Conservation (phyloP, 2,329 filamentous ascomycete genomes). For the Hyphodiscus sp. region DNA sequence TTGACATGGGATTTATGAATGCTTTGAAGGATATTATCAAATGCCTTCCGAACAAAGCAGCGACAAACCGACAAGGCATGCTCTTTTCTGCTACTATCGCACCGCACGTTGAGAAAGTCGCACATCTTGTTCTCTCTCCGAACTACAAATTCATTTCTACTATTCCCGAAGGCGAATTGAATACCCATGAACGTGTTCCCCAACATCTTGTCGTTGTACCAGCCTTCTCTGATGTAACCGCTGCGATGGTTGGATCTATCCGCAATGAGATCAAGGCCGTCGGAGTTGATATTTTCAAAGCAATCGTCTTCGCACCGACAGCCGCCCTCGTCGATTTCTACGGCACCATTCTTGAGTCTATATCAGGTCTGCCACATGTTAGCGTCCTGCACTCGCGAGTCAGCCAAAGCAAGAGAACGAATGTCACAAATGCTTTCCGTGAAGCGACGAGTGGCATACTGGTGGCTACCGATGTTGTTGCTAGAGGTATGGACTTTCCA, state of each 20-base stretch:
- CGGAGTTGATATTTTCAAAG: slow-evolving; percentile 64
- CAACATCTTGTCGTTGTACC: slow-evolving; percentile 65
- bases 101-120: slow-evolving; percentile 71
- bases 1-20: slow-evolving; percentile 81
- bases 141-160: slow-evolving; percentile 88
- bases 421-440: slow-evolving; percentile 67
- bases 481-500: slow-evolving; percentile 79
- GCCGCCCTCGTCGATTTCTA: slow-evolving; percentile 66
- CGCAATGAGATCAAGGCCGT: slow-evolving; percentile 49
- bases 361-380: slow-evolving; percentile 26
- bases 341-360: slow-evolving; percentile 43
- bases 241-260: slow-evolving; percentile 70
- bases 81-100: slow-evolving; percentile 95
- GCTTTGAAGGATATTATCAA: slow-evolving; percentile 56
- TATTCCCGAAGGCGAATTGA: slow-evolving; percentile 72
- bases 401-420: slow-evolving; percentile 61
- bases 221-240: slow-evolving; percentile 70
- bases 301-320: slow-evolving; percentile 87
- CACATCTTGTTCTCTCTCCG: slow-evolving; percentile 67
- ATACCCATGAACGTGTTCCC: slow-evolving; percentile 78
- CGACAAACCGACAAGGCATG: slow-evolving; percentile 76
- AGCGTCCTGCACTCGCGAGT: slow-evolving; percentile 70
- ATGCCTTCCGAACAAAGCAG: slow-evolving; percentile 53
- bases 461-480: slow-evolving; percentile 74
- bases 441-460: slow-evolving; percentile 54